These are phyloP conservation scores for Metschnikowia santaceciliae DNA, from an alignment of 805 yeast species.

Conservation along the genomic window DNA sequence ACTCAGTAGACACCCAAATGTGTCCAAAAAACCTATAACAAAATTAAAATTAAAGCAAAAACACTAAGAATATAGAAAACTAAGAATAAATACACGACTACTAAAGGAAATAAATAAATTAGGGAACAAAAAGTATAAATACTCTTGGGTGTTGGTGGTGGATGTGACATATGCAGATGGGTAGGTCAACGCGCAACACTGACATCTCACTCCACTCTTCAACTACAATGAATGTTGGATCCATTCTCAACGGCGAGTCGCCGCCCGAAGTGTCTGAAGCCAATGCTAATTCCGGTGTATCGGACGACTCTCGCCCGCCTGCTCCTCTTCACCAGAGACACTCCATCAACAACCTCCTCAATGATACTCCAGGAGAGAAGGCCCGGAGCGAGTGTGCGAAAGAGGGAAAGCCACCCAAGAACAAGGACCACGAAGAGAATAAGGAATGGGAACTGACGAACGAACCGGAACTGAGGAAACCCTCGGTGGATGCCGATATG, in stretches of 20 bases:
- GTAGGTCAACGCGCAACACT: not conserved
- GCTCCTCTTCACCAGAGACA: constrained; percentile 13
- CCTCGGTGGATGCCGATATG: not conserved
- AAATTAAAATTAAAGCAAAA: too few species aligned
- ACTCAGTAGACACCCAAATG: too few species aligned
- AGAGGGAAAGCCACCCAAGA: not conserved
- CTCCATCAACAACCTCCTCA: constrained; percentile 17
- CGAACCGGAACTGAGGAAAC: not conserved
- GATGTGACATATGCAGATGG: too few species aligned
- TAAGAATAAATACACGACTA: too few species aligned
- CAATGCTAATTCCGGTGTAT: not conserved
- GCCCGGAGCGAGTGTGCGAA: too few species aligned
- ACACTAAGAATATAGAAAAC: too few species aligned
- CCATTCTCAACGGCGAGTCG: constrained; percentile 18
- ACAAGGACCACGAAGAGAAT: not conserved
- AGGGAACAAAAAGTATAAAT: too few species aligned
- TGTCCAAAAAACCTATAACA: too few species aligned
- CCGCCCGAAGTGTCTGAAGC: constrained; percentile 10
- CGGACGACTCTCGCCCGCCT: constrained; percentile 2
- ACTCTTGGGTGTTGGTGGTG: too few species aligned
- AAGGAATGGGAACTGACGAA: not conserved
- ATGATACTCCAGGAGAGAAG: constrained; percentile 12
- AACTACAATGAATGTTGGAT: constrained; percentile 19
- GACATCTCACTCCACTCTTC: not conserved
- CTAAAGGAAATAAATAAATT: too few species aligned